A percentile compares a stretch with the other conserved stretches of the same genome.
Conservation (phyloP, 176 grass and related monocot genomes). For the Triticum timopheevii region DNA sequence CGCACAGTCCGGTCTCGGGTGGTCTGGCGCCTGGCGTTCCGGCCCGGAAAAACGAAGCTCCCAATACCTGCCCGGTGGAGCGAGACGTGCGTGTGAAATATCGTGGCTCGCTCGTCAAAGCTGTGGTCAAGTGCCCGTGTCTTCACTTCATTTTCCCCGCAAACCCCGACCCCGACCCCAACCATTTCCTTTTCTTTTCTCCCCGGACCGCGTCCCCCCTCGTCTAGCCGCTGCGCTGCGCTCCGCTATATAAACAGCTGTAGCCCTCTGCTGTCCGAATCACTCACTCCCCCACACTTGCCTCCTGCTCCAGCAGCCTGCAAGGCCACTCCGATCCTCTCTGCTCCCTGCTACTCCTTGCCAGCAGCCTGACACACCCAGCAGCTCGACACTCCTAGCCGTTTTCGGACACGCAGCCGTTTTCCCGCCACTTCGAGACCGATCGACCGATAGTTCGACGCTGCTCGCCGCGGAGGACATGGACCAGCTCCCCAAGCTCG, state of each 20-base stretch:
- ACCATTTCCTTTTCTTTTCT: not conserved
- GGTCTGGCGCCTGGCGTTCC: not conserved
- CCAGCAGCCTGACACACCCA: not conserved
- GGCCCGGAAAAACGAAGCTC: too few species aligned
- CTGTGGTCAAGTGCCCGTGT: slow-evolving; percentile 31
- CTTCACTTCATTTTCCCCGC: slow-evolving; percentile 44
- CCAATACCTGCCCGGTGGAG: too few species aligned
- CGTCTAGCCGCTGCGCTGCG: not conserved
- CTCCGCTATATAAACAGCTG: slow-evolving; percentile 31
- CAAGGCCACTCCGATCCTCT: not conserved
- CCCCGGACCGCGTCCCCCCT: not conserved
- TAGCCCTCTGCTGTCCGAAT: not conserved
- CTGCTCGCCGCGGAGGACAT: slow-evolving; percentile 5
- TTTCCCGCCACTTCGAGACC: too few species aligned
- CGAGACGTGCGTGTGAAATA: slow-evolving; percentile 20
- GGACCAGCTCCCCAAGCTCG: slow-evolving; percentile 52
- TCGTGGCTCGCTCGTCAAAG: not conserved
- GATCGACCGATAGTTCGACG: too few species aligned
- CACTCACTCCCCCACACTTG: not conserved
- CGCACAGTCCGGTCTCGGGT: not conserved
- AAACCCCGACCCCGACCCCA: not conserved
- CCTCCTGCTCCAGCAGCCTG: too few species aligned
- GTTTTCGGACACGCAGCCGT: not conserved
- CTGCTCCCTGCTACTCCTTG: not conserved
- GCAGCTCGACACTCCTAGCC: too few species aligned